Base-by-base conservation (phyloP, 1,139 yeast species). In the Saccharomyces hybrid region DNA sequence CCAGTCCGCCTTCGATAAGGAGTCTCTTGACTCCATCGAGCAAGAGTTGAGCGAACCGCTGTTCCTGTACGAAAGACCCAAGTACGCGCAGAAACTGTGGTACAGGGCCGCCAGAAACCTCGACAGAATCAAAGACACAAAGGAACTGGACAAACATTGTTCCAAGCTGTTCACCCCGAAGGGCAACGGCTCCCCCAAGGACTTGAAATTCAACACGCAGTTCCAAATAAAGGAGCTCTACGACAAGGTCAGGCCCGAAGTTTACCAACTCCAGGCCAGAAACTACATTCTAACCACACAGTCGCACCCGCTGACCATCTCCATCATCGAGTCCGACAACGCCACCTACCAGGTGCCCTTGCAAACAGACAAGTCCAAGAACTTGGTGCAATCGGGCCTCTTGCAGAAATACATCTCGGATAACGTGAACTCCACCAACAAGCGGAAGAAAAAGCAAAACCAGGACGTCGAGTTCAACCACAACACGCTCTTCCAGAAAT, bases 211-310 rank as follows among this genome's bases (percentile, higher is more conserved):
- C 20, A 30, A 27, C 16, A 55, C 59, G 41, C 53, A 52, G 23
- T 38, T 59, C 5, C 28, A 47, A 13, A 52, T 57, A 44, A 52
- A 26, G 23, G 16, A 42, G 25, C 48, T 52, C 16, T 52, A 52
- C 30, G 61, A 57, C 30, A 50, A 53, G 30, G 57, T 59, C 5
- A 54, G 67, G 49, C 64, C 67, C 4, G 67, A 63, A 51, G 62
- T 63, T 4, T 63, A 56, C 49, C 58, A 54, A 34, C 47, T 63
- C 26, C 67, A 63, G 50, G 63, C 66, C 1, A 59, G 61, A 52
- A 59, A 61, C 34, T 52, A 55, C 49, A 52, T 63, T 9, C 51
- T 57, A 25, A 50, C 61, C 8, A 41, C 54, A 1, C 27, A 46
- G 32, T 41, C 48, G 13, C 56, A 53, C 30, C 66, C 67, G 2